Evolutionary conservation across 495 filamentous ascomycete genomes (phyloP).

Genomic region (Cryomyces minteri): DNA sequence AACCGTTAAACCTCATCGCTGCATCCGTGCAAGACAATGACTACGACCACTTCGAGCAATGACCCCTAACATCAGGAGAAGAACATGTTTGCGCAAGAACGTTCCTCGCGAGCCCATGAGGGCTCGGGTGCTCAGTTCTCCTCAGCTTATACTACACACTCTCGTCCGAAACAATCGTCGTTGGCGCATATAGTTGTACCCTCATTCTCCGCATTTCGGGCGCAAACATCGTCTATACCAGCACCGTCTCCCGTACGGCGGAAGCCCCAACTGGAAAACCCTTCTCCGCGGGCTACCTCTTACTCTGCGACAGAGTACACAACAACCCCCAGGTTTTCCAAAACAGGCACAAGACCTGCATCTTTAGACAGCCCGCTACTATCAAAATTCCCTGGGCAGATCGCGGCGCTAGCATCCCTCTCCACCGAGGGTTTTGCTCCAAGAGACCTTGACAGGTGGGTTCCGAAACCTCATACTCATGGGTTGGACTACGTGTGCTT

Average conservation of each 20-base stretch:
- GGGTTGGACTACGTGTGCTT: background rate
- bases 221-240: constrained; percentile 13
- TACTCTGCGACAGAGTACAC: constrained; percentile 6
- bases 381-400: constrained; percentile 1
- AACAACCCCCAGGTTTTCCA: background rate
- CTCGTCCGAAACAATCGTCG: constrained; percentile 8
- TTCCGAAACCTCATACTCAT: background rate
- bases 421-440: constrained; percentile 7
- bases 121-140: background rate
- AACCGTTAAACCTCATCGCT: background rate
- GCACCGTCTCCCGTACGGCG: constrained; percentile 14
- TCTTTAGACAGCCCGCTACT: constrained; percentile 6
- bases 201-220: constrained; percentile 17
- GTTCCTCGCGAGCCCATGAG: constrained; percentile 3
- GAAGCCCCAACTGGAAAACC: constrained; percentile 13
- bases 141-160: background rate
- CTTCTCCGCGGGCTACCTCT: constrained; percentile 10
- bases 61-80: background rate
- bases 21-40: constrained; percentile 13
- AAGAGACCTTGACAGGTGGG: constrained; percentile 16
- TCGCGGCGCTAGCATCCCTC: constrained; percentile 1
- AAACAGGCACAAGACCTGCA: constrained; percentile 2
- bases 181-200: constrained; percentile 15
- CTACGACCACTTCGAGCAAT: background rate
- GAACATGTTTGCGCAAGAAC: constrained; percentile 9